These are phyloP conservation scores for Microbotryomycetes sp. DNA, from an alignment of 1,284 basidiomycete genomes.

Conservation along the genomic window DNA sequence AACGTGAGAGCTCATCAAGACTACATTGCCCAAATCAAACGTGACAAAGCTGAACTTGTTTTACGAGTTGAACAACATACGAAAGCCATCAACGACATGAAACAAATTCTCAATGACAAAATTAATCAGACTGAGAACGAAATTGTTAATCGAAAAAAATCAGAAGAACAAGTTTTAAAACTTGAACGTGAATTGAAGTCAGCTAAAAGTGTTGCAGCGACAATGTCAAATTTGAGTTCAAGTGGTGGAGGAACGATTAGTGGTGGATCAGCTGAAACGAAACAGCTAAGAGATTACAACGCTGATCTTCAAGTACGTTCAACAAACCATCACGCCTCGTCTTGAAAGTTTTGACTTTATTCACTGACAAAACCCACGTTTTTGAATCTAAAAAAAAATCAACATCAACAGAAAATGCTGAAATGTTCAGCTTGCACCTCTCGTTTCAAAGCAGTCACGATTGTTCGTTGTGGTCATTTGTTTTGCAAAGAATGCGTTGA, in stretches of 20 bases:
- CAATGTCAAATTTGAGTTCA: slow-evolving; percentile 13
- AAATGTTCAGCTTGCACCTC: slow-evolving; percentile 87
- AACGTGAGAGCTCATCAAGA: slow-evolving; percentile 43
- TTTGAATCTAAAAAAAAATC: background rate
- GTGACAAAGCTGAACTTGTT: slow-evolving; percentile 21
- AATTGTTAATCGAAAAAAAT: slow-evolving; percentile 35
- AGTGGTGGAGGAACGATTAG: slow-evolving; percentile 13
- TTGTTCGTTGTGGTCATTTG: slow-evolving; percentile 68
- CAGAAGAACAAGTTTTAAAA: slow-evolving; percentile 41
- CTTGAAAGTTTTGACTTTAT: background rate
- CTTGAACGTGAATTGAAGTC: slow-evolving; percentile 43
- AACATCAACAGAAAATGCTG: slow-evolving; percentile 62
- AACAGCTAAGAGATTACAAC: slow-evolving; percentile 41
- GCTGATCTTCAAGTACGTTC: slow-evolving; percentile 60
- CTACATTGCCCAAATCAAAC: slow-evolving; percentile 46
- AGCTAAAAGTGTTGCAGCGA: slow-evolving; percentile 45
- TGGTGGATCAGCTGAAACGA: slow-evolving; percentile 32
- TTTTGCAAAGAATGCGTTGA: slow-evolving; percentile 83
- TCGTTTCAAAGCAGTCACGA: slow-evolving; percentile 75
- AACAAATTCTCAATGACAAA: slow-evolving; percentile 43
- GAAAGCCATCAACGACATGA: slow-evolving; percentile 22
- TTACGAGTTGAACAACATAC: slow-evolving; percentile 16
- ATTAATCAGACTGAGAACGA: slow-evolving; percentile 42
- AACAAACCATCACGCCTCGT: background rate
- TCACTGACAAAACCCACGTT: background rate